Evolutionary conservation across 345 rosid species (phyloP), one percentile per base, ranked within the genome.

Genomic region (Lumnitzera littorea): DNA sequence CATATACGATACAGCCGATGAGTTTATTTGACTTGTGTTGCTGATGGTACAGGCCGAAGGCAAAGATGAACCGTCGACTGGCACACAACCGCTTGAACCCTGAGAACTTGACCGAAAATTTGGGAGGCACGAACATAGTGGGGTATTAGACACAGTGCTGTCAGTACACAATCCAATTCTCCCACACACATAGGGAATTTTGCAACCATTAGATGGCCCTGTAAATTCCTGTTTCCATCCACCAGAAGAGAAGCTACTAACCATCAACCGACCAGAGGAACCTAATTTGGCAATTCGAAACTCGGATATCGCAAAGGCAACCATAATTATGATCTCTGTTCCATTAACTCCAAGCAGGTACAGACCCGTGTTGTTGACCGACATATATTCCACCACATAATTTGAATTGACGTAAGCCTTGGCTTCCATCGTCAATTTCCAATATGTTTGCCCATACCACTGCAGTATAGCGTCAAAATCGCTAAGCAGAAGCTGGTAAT

Each of bases 341-440:
- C 92, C 92, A 68, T 87, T 91, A 13, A 50, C 51, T 52, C 89
- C 84, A 55, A 83, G 69, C 52, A 91, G 75, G 71, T 67, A 78
- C 46, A 89, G 64, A 41, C 95, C 96, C 1, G 86, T 77, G 56
- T 68, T 54, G 52, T 87, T 87, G 15, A 89, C 48, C 46, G 71
- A 74, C 85, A 91, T 67, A 66, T 73, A 87, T 15, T 89, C 88
- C 27, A 79, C 79, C 0, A 53, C 14, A 58, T 63, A 60, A 58
- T 74, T 75, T 2, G 86, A 76, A 70, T 78, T 65, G 50, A 62
- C 65, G 61, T 69, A 68, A 53, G 86, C 92, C 55, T 12, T 55
- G 15, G 78, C 56, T 6, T 76, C 84, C 95, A 89, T 89, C 16
- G 81, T 82, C 59, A 91, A 58, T 72, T 78, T 82, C 96, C 95